A percentile compares a stretch with the other conserved stretches of the same genome.
These are phyloP conservation scores for Tricholoma sp. DNA, from an alignment of 768 basidiomycete genomes.

Conservation along the genomic window DNA sequence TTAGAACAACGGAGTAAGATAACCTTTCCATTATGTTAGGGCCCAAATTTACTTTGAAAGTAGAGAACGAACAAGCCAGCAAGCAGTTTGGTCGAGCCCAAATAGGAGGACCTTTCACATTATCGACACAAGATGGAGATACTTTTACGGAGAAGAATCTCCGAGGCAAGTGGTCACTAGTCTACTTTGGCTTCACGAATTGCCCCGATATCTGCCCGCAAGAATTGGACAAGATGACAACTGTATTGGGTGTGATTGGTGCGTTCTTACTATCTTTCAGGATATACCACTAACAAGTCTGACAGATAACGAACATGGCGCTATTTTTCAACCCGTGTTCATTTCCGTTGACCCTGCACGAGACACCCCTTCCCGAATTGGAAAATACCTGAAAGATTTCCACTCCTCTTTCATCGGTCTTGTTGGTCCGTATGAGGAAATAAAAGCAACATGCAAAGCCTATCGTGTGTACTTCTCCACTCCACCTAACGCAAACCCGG, in stretches of 20 bases:
- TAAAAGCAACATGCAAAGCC: constrained; percentile 87
- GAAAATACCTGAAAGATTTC: constrained; percentile 74
- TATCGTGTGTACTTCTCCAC: constrained; percentile 99
- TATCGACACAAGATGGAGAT: constrained; percentile 60
- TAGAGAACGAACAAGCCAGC: constrained; percentile 71
- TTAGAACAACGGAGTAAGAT: constrained; percentile 67
- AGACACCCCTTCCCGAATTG: constrained; percentile 61
- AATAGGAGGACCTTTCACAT: constrained; percentile 86
- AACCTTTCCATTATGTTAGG: not conserved
- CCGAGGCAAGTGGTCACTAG: constrained; percentile 84
- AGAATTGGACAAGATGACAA: constrained; percentile 92
- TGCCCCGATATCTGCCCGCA: constrained; percentile 99
- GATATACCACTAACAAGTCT: not conserved
- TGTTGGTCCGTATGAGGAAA: constrained; percentile 74
- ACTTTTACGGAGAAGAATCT: constrained; percentile 81
- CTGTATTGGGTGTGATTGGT: constrained; percentile 71
- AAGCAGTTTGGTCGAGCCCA: constrained; percentile 79
- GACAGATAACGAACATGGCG: constrained; percentile 64
- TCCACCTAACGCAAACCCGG: constrained; percentile 77
- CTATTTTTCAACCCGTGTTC: constrained; percentile 84
- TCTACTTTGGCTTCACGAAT: constrained; percentile 99
- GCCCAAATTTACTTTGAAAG: constrained; percentile 1
- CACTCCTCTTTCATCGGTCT: constrained; percentile 88
- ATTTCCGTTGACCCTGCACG: constrained; percentile 96
- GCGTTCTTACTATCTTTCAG: constrained; percentile 19